phyloP scores from a whole-genome alignment of 2,329 filamentous ascomycete genomes.

The Hypoxylon rubiginosum region DNA sequence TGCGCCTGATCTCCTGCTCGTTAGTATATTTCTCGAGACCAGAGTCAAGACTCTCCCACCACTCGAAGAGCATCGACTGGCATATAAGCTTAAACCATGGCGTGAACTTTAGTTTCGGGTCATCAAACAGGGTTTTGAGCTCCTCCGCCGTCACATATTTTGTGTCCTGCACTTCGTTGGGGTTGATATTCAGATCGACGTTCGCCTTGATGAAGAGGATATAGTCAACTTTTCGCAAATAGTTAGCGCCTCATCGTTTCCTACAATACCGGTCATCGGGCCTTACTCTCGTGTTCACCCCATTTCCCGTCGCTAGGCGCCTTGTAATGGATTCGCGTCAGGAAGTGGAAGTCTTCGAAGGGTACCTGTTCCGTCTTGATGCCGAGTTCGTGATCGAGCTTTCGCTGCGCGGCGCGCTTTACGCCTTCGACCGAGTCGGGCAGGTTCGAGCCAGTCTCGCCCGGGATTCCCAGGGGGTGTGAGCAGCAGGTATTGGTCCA shows the following conservation, averaged over 20 bases:
- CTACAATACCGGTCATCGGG: background rate
- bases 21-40: constrained; percentile 88
- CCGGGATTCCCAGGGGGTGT: constrained; percentile 90
- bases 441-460: constrained; percentile 88
- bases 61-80: constrained; percentile 96
- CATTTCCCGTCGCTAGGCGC: constrained; percentile 97
- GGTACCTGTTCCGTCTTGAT: constrained; percentile 92
- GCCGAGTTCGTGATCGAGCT: constrained; percentile 93
- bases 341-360: constrained; percentile 89
- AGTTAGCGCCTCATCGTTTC: constrained; percentile 33
- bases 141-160: constrained; percentile 86
- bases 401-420: constrained; percentile 91
- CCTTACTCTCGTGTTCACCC: constrained; percentile 95
- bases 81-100: constrained; percentile 99
- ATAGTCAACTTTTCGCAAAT: constrained; percentile 80
- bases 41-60: constrained; percentile 89
- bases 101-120: constrained; percentile 86
- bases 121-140: constrained; percentile 86
- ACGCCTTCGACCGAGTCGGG: constrained; percentile 85
- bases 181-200: constrained; percentile 84
- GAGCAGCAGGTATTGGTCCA: constrained; percentile 99
- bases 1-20: constrained; percentile 89
- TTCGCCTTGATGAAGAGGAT: constrained; percentile 98
- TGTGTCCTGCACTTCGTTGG: constrained; percentile 89
- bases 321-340: constrained; percentile 98